Base-by-base conservation (phyloP, 306 rosid genomes). In the Pyrus betulifolia region DNA sequence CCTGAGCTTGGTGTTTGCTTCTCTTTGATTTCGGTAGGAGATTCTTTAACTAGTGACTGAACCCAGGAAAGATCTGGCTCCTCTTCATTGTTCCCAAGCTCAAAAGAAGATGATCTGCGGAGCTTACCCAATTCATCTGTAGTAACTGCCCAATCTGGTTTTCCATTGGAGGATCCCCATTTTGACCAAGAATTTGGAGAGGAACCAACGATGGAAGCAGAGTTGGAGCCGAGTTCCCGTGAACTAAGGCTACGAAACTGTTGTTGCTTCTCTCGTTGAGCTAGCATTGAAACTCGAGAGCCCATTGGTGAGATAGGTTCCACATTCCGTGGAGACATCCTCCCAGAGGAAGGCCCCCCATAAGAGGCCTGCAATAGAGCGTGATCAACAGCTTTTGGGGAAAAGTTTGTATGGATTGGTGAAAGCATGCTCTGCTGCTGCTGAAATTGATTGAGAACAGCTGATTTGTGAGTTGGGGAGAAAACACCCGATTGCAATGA, bases 11-110 rank as follows among this genome's bases (percentile, higher is more conserved):
- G 68, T 21, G 83, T 76, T 69, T 82, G 74, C 79, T 81, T 90
- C 59, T 88, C 98, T 81, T 88, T 93, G 55, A 82, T 75, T 59
- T 93, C 98, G 11, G 89, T 88, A 44, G 97, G 96, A 83, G 97
- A 88, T 81, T 93, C 97, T 78, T 90, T 91, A 66, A 93, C 98
- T 22, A 93, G 98, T 28, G 97, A 93, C 68, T 93, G 98, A 81
- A 93, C 97, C 98, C 98, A 93, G 10, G 98, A 93, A 27, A 93
- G 81, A 85, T 93, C 97, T 2, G 98, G 97, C 81, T 93, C 98
- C 86, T 93, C 98, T 1, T 93, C 96, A 44, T 90, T 91, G 87
- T 85, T 87, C 60, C 93, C 96, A 8, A 89, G 87, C 91, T 93
- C 98, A 54, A 91, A 93, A 0, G 97, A 91, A 2, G 97, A 89